Conservation (phyloP, 75 land plant species). For the Sequoiadendron giganteum region DNA sequence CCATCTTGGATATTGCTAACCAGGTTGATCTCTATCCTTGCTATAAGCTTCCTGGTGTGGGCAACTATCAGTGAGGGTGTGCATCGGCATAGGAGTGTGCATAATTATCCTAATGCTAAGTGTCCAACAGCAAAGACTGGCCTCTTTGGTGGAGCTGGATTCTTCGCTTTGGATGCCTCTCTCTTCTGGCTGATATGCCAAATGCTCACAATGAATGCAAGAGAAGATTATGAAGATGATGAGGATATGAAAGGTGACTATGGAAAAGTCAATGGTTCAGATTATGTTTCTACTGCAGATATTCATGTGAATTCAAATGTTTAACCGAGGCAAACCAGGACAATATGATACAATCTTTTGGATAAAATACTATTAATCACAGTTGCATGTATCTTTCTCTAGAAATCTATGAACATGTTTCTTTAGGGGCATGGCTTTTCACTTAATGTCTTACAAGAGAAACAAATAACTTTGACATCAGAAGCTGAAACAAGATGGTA, state of each 20-base stretch:
- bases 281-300: neutral
- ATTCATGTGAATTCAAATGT: neutral
- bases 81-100: conserved; percentile 44
- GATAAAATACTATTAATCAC: neutral
- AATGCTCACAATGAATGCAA: conserved; percentile 40
- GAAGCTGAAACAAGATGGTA: neutral
- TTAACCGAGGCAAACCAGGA: neutral
- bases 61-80: conserved; percentile 62
- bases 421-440: neutral
- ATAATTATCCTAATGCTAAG: conserved; percentile 19
- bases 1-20: conserved; percentile 10
- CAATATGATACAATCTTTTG: neutral
- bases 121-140: conserved; percentile 94
- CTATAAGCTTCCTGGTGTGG: conserved; percentile 58
- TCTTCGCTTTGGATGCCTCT: conserved; percentile 75
- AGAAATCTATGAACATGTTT: neutral
- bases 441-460: neutral
- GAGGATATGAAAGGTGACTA: conserved; percentile 27
- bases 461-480: neutral
- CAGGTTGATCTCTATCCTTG: conserved; percentile 28
- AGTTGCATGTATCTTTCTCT: neutral
- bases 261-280: conserved; percentile 15
- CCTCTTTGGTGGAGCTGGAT: conserved; percentile 87
- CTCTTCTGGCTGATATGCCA: conserved; percentile 83
- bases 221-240: conserved; percentile 23